A percentile compares a stretch with the other conserved stretches of the same genome.
Evolutionary conservation across 257 asterid species (phyloP).

Genomic region (Solanum gandarillasii): DNA sequence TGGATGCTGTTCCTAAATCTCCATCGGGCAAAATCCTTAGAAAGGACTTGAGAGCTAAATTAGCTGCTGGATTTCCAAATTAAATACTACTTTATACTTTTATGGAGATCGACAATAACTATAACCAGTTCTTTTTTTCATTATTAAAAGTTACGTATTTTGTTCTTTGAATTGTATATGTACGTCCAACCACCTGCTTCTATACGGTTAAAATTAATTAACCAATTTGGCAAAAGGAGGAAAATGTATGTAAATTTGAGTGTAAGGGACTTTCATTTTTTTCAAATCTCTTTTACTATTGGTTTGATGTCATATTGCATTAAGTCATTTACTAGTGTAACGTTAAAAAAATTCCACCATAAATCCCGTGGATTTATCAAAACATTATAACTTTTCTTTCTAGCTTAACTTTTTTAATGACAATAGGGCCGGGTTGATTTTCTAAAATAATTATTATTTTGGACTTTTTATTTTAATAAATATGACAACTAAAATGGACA

Average conservation of each 20-base stretch:
- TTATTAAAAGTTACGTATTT: not conserved
- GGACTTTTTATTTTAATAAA: not conserved
- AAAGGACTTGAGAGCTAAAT: slow-evolving; percentile 74
- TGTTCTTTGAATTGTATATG: not conserved
- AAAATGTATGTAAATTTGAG: not conserved
- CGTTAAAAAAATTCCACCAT: not conserved
- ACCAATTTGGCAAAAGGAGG: not conserved
- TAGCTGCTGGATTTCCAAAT: slow-evolving; percentile 28
- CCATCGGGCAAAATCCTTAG: slow-evolving; percentile 91
- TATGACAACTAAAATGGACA: no score
- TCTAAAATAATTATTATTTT: no score
- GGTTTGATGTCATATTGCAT: not conserved
- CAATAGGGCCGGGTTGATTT: not conserved
- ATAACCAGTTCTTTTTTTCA: not conserved
- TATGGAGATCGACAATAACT: not conserved
- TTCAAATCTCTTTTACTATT: not conserved
- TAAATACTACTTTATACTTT: not conserved
- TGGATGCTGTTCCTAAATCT: slow-evolving; percentile 65
- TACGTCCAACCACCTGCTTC: not conserved
- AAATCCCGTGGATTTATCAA: not conserved
- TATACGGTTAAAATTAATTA: not conserved
- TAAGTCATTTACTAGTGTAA: not conserved
- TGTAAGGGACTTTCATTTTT: not conserved
- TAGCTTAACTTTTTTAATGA: not conserved
- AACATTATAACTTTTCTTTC: not conserved